These are phyloP conservation scores for Fusarium buxicola DNA, from an alignment of 2,329 filamentous ascomycete genomes.

Conservation along the genomic window DNA sequence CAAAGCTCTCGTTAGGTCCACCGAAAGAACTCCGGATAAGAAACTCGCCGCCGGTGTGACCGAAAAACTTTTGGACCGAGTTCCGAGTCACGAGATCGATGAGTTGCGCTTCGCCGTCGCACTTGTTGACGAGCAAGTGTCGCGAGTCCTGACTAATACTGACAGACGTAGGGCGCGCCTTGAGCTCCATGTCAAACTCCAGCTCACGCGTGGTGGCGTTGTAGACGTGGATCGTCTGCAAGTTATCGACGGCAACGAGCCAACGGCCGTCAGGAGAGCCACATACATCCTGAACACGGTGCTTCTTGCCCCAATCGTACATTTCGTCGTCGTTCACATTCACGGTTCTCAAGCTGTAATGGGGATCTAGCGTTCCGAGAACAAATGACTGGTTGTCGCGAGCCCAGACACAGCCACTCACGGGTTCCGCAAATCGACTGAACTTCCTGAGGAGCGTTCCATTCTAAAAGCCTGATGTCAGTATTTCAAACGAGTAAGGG, in stretches of 20 bases:
- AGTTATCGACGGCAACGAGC: slow-evolving; percentile 81
- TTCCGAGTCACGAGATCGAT: slow-evolving; percentile 80
- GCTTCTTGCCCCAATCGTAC: slow-evolving; percentile 74
- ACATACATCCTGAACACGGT: slow-evolving; percentile 86
- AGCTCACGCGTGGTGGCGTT: slow-evolving; percentile 80
- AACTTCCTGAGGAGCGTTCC: slow-evolving; percentile 73
- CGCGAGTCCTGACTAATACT: slow-evolving; percentile 84
- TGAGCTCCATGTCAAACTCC: slow-evolving; percentile 75
- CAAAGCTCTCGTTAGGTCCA: slow-evolving; percentile 90
- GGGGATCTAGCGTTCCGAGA: slow-evolving; percentile 79
- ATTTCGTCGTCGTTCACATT: slow-evolving; percentile 70
- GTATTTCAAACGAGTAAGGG: background rate
- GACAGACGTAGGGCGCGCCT: slow-evolving; percentile 80
- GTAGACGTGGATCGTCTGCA: slow-evolving; percentile 81
- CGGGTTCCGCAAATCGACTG: slow-evolving; percentile 81
- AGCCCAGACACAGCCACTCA: slow-evolving; percentile 91
- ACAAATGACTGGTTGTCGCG: slow-evolving; percentile 82
- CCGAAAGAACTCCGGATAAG: slow-evolving; percentile 88
- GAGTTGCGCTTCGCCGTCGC: slow-evolving; percentile 80
- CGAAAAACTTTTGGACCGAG: slow-evolving; percentile 79
- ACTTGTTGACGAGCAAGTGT: slow-evolving; percentile 84
- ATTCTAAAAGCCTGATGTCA: slow-evolving; percentile 58
- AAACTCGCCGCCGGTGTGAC: slow-evolving; percentile 79
- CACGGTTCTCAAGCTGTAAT: slow-evolving; percentile 77
- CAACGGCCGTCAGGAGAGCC: slow-evolving; percentile 83